These are phyloP conservation scores for Candida dendrica DNA, from an alignment of 805 yeast genomes.

Conservation along the genomic window DNA sequence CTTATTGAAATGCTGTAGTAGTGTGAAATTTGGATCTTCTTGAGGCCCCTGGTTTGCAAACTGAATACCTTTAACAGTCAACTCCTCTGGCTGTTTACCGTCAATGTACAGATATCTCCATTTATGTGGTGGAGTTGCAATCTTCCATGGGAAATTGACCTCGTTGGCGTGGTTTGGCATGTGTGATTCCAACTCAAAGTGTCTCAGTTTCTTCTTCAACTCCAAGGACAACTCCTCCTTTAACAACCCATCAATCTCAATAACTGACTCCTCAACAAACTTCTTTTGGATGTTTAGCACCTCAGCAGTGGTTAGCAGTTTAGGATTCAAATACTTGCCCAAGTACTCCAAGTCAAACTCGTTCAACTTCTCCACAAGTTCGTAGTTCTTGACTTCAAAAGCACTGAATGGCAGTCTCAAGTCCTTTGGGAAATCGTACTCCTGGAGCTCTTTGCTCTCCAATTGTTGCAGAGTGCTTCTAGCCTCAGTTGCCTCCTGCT, in stretches of 20 bases:
- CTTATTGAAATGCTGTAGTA: constrained; percentile 13
- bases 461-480: constrained; percentile 72
- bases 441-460: constrained; percentile 69
- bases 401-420: constrained; percentile 35
- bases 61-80: constrained; percentile 23
- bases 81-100: constrained; percentile 38
- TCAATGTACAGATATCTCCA: constrained; percentile 81
- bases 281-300: constrained; percentile 36
- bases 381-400: constrained; percentile 29
- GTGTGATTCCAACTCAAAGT: constrained; percentile 50
- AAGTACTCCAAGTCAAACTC: constrained; percentile 44
- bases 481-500: constrained; percentile 71
- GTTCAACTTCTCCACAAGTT: constrained; percentile 16
- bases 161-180: constrained; percentile 54
- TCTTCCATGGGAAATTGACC: constrained; percentile 71
- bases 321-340: constrained; percentile 46
- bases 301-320: constrained; percentile 33
- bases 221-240: constrained; percentile 42
- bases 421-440: constrained; percentile 75
- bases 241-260: constrained; percentile 61
- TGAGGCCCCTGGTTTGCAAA: constrained; percentile 33
- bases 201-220: constrained; percentile 42
- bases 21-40: constrained; percentile 49
- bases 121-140: constrained; percentile 91
- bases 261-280: constrained; percentile 62